phyloP scores from a whole-genome alignment of 2,329 filamentous ascomycete species.

The Beauveria pseudobassiana region DNA sequence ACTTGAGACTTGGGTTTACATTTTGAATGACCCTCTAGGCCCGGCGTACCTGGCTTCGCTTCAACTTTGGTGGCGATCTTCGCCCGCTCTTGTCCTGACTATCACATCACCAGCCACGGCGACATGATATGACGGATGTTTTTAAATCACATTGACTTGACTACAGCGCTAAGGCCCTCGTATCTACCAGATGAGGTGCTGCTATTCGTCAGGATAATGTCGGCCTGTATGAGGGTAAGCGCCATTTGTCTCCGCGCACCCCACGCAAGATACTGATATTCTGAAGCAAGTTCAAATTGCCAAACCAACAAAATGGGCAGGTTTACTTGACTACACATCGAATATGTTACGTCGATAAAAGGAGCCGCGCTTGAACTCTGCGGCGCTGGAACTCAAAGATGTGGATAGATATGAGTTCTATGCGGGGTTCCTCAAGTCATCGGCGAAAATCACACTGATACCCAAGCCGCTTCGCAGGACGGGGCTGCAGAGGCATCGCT shows the following conservation, averaged over 20 bases:
- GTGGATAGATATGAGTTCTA: slow-evolving; percentile 89
- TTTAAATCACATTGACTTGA: slow-evolving; percentile 90
- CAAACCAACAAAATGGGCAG: slow-evolving; percentile 89
- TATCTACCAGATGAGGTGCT: slow-evolving; percentile 90
- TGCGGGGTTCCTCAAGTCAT: slow-evolving; percentile 90
- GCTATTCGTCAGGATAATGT: slow-evolving; percentile 97
- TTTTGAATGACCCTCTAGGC: background rate
- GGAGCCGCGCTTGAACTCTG: slow-evolving; percentile 76
- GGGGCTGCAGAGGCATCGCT: slow-evolving; percentile 44
- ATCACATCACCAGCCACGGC: background rate
- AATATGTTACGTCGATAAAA: slow-evolving; percentile 89
- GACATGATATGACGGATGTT: slow-evolving; percentile 57
- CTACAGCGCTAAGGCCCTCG: slow-evolving; percentile 87
- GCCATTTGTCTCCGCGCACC: background rate
- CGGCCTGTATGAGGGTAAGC: slow-evolving; percentile 88
- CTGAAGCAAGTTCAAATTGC: slow-evolving; percentile 78
- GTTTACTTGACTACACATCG: slow-evolving; percentile 95
- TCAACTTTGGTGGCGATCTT: background rate
- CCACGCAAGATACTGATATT: slow-evolving; percentile 7
- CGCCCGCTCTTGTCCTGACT: background rate
- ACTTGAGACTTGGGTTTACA: no score
- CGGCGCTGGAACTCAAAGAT: slow-evolving; percentile 81
- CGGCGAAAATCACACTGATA: slow-evolving; percentile 82
- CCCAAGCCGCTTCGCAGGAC: slow-evolving; percentile 70
- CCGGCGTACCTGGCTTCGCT: background rate